phyloP scores from a whole-genome alignment of 306 rosid genomes.

The Parietaria judaica region DNA sequence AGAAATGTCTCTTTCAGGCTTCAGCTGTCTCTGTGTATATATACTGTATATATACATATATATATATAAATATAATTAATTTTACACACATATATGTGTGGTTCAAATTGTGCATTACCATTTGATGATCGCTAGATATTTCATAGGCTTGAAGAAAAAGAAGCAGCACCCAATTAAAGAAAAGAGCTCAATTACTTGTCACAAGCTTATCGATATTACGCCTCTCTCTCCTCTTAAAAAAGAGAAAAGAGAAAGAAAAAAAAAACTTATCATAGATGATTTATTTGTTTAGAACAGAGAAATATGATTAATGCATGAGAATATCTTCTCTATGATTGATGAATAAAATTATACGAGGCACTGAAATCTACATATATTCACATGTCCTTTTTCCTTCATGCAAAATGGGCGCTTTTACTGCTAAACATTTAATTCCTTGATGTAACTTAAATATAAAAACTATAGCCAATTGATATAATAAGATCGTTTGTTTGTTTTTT shows the following conservation, averaged over 20 bases:
- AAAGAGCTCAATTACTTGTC: too few relatives aligned
- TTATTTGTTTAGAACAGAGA: too few relatives aligned
- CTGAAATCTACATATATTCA: background rate
- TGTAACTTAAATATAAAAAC: background rate
- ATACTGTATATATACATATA: background rate
- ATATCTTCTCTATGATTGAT: background rate
- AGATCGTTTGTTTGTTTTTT: too few relatives aligned
- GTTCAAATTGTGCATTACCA: background rate
- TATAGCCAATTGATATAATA: background rate
- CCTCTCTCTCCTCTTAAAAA: too few relatives aligned
- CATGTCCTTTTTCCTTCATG: background rate
- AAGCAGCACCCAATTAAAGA: too few relatives aligned
- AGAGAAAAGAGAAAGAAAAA: too few relatives aligned
- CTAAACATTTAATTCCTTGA: conserved; percentile 11
- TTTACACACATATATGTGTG: background rate
- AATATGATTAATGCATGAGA: background rate
- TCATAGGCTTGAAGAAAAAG: too few relatives aligned
- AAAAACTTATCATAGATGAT: too few relatives aligned
- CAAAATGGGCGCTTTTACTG: conserved; percentile 7
- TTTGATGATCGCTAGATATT: background rate
- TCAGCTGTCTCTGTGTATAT: conserved; percentile 2
- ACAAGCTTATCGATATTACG: too few relatives aligned
- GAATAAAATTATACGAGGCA: background rate
- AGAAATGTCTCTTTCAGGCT: conserved; percentile 16
- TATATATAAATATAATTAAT: background rate